Percentiles rank a stretch among this genome's conserved stretches.
phyloP scores from a whole-genome alignment of 495 filamentous ascomycete genomes.

The Penicillium ochrochloron region DNA sequence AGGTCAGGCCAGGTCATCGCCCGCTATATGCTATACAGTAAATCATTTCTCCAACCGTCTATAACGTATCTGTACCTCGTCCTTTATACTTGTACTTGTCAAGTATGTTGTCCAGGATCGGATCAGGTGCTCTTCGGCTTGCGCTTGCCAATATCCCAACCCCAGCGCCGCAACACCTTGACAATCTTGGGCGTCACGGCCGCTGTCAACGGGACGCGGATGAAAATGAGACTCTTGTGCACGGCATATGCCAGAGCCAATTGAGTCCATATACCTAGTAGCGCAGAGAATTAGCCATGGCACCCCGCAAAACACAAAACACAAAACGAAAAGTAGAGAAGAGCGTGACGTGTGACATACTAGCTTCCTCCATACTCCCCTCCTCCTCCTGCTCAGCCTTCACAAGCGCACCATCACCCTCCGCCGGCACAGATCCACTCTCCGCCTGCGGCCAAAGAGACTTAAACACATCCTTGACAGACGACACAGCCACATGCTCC shows the following conservation, averaged over 20 bases:
- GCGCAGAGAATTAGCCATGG: background rate
- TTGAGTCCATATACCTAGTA: slow-evolving; percentile 78
- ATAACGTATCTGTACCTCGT: background rate
- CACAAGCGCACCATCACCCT: slow-evolving; percentile 23
- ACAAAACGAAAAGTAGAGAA: slow-evolving; percentile 9
- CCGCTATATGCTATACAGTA: slow-evolving; percentile 38
- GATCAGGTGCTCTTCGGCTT: slow-evolving; percentile 50
- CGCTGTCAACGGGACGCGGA: slow-evolving; percentile 86
- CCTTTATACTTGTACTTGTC: background rate
- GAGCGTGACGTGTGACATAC: slow-evolving; percentile 35
- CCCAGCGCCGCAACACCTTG: slow-evolving; percentile 81
- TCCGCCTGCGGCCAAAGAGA: slow-evolving; percentile 34
- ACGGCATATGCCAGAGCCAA: slow-evolving; percentile 94
- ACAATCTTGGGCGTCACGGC: slow-evolving; percentile 92
- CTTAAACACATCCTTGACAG: slow-evolving; percentile 36
- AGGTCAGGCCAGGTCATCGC: slow-evolving; percentile 8
- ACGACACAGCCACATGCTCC: slow-evolving; percentile 53
- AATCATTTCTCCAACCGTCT: slow-evolving; percentile 13
- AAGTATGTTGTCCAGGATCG: background rate
- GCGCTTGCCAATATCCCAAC: slow-evolving; percentile 72
- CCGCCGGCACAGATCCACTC: background rate
- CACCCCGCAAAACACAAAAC: background rate
- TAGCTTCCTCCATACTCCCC: slow-evolving; percentile 50
- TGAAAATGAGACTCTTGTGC: slow-evolving; percentile 97
- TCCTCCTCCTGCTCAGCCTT: slow-evolving; percentile 44